Percentiles rank a stretch among this genome's conserved stretches.
Evolutionary conservation across 176 grass and related monocot genomes (phyloP).

Genomic region (Miscanthus lutarioriparius): DNA sequence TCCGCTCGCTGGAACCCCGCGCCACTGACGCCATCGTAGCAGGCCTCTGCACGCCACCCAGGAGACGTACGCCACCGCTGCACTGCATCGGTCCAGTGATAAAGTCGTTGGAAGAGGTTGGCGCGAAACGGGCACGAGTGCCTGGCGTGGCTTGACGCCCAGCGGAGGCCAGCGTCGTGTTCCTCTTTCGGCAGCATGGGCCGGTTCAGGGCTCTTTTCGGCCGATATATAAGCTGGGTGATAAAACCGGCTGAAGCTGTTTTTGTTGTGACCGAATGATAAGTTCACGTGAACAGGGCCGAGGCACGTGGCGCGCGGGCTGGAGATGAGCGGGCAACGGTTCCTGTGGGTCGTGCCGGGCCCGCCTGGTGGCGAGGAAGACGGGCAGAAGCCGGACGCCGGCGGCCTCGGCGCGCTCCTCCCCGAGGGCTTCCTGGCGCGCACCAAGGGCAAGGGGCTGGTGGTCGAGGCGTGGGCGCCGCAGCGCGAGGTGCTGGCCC

Average conservation of each 20-base stretch:
- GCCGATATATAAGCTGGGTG: no score
- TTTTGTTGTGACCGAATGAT: no score
- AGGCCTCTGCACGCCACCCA: constrained; percentile 15
- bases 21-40: constrained; percentile 4
- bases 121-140: constrained; percentile 25
- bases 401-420: background rate
- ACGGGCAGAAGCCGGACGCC: background rate
- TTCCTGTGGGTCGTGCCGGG: constrained; percentile 31
- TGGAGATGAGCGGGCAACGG: constrained; percentile 33
- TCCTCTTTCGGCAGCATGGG: constrained; percentile 51
- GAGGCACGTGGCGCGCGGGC: constrained; percentile 20
- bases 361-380: background rate
- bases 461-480: constrained; percentile 36
- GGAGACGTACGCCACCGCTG: constrained; percentile 7
- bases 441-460: constrained; percentile 16
- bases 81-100: constrained; percentile 28
- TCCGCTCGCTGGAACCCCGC: constrained; percentile 48
- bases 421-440: constrained; percentile 33
- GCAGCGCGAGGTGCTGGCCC: constrained; percentile 30
- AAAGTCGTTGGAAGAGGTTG: background rate
- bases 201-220: background rate
- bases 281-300: no score
- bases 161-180: constrained; percentile 52
- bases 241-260: no score
- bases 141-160: constrained; percentile 49